Conservation (phyloP, 1,284 basidiomycete genomes). For the Golubevia pallescens region DNA sequence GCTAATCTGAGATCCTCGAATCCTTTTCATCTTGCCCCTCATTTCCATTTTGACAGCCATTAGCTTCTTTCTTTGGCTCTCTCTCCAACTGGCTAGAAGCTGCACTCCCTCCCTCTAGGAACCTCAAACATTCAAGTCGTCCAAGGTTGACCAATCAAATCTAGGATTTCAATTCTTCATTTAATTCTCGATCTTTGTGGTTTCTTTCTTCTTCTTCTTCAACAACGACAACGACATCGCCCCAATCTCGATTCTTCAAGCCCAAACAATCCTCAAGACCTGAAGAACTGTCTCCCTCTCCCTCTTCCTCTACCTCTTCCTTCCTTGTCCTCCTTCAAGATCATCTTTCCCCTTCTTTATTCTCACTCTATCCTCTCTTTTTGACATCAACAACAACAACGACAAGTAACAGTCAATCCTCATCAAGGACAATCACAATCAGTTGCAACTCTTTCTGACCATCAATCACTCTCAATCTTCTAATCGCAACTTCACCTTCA, state of each 20-base stretch:
- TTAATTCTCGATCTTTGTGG: too few relatives aligned
- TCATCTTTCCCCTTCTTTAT: background rate
- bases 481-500: background rate
- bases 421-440: too few relatives aligned
- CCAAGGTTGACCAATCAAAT: background rate
- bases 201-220: too few relatives aligned
- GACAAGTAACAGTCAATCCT: too few relatives aligned
- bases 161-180: background rate
- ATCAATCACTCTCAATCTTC: background rate
- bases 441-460: too few relatives aligned
- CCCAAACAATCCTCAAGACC: background rate
- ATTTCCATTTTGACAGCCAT: background rate
- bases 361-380: background rate
- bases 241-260: background rate
- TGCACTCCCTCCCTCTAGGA: slow-evolving; percentile 5
- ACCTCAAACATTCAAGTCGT: background rate
- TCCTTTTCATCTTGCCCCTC: background rate
- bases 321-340: background rate
- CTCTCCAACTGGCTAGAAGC: background rate
- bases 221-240: too few relatives aligned
- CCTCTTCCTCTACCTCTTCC: background rate
- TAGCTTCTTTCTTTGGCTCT: background rate
- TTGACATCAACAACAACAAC: background rate
- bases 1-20: background rate
- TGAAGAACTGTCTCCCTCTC: background rate